phyloP scores from a whole-genome alignment of 75 land plant species.

The Picea sitchensis region DNA sequence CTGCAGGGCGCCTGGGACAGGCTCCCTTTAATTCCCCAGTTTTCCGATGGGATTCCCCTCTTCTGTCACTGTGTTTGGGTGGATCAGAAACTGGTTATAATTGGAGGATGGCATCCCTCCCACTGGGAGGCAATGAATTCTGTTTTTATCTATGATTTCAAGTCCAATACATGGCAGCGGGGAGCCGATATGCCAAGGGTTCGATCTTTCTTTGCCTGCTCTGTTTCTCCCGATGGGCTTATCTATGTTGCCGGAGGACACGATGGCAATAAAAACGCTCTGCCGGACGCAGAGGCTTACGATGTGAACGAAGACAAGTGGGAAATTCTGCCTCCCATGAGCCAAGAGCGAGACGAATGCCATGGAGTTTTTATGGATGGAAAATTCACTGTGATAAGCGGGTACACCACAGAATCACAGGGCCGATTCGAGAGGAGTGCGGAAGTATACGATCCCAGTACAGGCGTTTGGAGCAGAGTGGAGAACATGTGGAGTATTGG shows the following conservation, averaged over 20 bases:
- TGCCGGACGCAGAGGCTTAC: constrained; percentile 44
- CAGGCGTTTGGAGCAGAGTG: constrained; percentile 29
- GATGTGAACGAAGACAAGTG: constrained; percentile 37
- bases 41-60: constrained; percentile 41
- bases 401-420: constrained; percentile 56
- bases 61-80: constrained; percentile 39
- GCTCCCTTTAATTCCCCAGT: constrained; percentile 17
- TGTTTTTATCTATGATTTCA: constrained; percentile 39
- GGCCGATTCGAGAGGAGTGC: constrained; percentile 43
- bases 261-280: constrained; percentile 64
- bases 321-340: constrained; percentile 42
- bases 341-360: constrained; percentile 69
- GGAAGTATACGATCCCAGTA: constrained; percentile 31
- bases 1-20: constrained; percentile 30
- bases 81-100: constrained; percentile 40
- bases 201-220: constrained; percentile 60
- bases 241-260: constrained; percentile 75
- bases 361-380: constrained; percentile 37
- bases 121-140: constrained; percentile 22
- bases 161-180: constrained; percentile 29
- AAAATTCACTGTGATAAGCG: constrained; percentile 56
- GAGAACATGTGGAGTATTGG: constrained; percentile 21
- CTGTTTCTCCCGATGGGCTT: background rate
- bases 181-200: constrained; percentile 41
- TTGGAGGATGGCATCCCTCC: constrained; percentile 66